Conservation (phyloP, 2,329 filamentous ascomycete species). For the Setomelanomma holmii region DNA sequence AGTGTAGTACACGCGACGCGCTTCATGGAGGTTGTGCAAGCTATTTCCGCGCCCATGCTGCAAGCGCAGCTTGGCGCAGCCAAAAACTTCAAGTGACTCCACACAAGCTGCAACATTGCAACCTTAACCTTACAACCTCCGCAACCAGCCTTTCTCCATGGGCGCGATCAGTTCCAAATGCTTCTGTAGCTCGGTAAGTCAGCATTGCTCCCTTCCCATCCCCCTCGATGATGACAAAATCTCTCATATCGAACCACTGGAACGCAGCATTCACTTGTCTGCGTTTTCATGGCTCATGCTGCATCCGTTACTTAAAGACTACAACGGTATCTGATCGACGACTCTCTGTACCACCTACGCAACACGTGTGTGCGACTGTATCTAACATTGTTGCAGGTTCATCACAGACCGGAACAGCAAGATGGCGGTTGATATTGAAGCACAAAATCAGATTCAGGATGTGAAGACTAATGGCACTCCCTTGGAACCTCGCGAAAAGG, state of each 20-base stretch:
- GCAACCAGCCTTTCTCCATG: slow-evolving; percentile 4
- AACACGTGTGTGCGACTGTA: not conserved
- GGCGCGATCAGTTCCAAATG: not conserved
- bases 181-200: slow-evolving; percentile 2
- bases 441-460: slow-evolving; percentile 13
- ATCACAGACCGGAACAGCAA: slow-evolving; percentile 10
- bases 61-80: not conserved
- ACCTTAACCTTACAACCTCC: not conserved
- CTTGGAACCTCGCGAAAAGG: slow-evolving; percentile 17
- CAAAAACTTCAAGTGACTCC: slow-evolving; percentile 1
- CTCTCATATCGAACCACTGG: slow-evolving; percentile 32
- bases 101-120: not conserved
- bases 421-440: slow-evolving; percentile 21
- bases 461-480: slow-evolving; percentile 11
- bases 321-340: slow-evolving; percentile 49
- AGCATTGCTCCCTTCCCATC: not conserved
- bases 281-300: slow-evolving; percentile 38
- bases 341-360: not conserved
- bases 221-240: slow-evolving; percentile 33
- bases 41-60: not conserved
- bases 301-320: slow-evolving; percentile 45
- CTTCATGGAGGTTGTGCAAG: too few species aligned
- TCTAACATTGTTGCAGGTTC: slow-evolving; percentile 20
- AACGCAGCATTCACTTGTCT: slow-evolving; percentile 43
- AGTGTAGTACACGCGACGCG: too few species aligned